Percentiles rank a stretch among this genome's conserved stretches.
Conservation (phyloP, 2,329 filamentous ascomycete species). For the Sphaerulina musiva region DNA sequence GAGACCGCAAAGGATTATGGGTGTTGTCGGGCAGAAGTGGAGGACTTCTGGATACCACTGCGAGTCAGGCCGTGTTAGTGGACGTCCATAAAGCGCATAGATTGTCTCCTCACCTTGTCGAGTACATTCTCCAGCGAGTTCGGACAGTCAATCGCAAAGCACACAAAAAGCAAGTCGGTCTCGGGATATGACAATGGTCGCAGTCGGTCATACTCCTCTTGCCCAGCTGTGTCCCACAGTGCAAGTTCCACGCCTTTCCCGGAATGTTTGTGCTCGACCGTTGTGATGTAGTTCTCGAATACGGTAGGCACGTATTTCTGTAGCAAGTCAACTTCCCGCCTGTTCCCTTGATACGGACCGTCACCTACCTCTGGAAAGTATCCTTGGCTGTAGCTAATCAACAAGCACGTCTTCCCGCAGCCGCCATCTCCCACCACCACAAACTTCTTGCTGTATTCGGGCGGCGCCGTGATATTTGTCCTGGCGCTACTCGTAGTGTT, state of each 20-base stretch:
- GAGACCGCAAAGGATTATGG: slow-evolving; percentile 87
- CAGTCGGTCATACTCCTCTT: slow-evolving; percentile 96
- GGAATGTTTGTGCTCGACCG: slow-evolving; percentile 77
- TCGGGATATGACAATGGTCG: slow-evolving; percentile 95
- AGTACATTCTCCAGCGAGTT: slow-evolving; percentile 97
- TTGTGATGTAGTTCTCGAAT: slow-evolving; percentile 99
- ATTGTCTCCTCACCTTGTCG: slow-evolving; percentile 70
- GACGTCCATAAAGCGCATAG: background rate
- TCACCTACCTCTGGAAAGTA: slow-evolving; percentile 87
- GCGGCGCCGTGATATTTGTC: slow-evolving; percentile 83
- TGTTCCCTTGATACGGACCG: background rate
- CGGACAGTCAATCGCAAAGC: slow-evolving; percentile 97
- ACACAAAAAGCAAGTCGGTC: slow-evolving; percentile 95
- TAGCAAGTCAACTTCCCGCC: background rate
- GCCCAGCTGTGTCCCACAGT: slow-evolving; percentile 95
- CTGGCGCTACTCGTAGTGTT: slow-evolving; percentile 70
- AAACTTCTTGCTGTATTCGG: slow-evolving; percentile 96
- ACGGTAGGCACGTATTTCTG: slow-evolving; percentile 99
- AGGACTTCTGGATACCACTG: slow-evolving; percentile 99
- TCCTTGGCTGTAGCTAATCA: slow-evolving; percentile 98
- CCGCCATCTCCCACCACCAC: slow-evolving; percentile 97
- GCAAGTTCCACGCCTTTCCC: slow-evolving; percentile 95
- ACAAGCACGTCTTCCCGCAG: slow-evolving; percentile 94
- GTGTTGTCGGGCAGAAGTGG: slow-evolving; percentile 96
- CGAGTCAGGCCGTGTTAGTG: slow-evolving; percentile 11